phyloP scores from a whole-genome alignment of 441 rosid species.

The Melastoma candidum region DNA sequence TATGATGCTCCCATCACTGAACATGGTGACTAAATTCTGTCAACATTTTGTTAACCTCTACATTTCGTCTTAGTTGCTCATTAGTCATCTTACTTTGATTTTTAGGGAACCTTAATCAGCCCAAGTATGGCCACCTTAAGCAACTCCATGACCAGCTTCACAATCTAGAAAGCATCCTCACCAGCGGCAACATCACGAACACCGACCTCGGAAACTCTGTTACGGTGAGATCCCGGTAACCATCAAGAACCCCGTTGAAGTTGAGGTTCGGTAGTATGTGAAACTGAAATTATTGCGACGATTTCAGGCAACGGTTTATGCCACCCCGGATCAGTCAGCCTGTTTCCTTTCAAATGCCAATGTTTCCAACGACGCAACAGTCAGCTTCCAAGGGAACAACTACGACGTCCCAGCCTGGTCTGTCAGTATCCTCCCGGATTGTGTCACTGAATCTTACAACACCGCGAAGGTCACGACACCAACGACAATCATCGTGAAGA shows the following conservation, averaged over 20 bases:
- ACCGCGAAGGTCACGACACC: constrained; percentile 46
- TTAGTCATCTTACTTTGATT: background rate
- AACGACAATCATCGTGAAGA: constrained; percentile 44
- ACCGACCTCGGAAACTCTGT: constrained; percentile 28
- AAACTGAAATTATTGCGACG: background rate
- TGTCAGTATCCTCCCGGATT: constrained; percentile 42
- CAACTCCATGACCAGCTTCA: constrained; percentile 39
- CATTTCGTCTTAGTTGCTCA: too few species aligned
- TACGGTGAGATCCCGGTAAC: constrained; percentile 13
- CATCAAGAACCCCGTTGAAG: background rate
- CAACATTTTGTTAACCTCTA: too few species aligned
- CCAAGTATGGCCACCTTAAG: constrained; percentile 64
- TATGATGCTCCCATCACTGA: too few species aligned
- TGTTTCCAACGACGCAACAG: constrained; percentile 8
- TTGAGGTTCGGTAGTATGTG: background rate
- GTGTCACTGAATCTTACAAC: constrained; percentile 31
- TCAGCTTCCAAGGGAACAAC: constrained; percentile 23
- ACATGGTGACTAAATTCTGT: too few species aligned
- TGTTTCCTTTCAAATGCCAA: constrained; percentile 54
- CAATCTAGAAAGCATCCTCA: constrained; percentile 36
- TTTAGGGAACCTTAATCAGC: constrained; percentile 50
- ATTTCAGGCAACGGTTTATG: constrained; percentile 31
- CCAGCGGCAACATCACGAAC: constrained; percentile 31
- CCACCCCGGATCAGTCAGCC: constrained; percentile 31
- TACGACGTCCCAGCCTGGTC: constrained; percentile 53